Conservation (phyloP, 176 grass and related monocot species). For the Miscanthus lutarioriparius region DNA sequence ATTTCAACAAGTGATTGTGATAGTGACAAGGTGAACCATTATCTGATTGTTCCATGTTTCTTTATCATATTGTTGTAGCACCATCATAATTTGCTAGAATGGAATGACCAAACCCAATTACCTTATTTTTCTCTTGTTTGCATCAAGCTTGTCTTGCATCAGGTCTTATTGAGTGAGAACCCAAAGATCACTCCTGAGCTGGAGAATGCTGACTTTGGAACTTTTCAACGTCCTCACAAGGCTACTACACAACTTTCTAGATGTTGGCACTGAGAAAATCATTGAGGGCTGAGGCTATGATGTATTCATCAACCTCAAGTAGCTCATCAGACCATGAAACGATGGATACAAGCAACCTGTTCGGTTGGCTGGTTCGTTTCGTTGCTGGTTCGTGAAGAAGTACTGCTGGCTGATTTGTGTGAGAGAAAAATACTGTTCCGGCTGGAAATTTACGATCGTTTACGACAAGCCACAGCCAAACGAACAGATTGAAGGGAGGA, state of each 20-base stretch:
- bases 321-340: no score
- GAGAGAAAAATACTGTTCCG: no score
- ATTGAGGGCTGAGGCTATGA: conserved; percentile 58
- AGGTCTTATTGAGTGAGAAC: no score
- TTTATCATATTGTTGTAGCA: background rate
- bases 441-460: no score
- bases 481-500: no score
- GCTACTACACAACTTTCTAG: conserved; percentile 54
- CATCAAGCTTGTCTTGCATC: no score
- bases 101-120: background rate
- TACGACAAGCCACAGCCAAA: no score
- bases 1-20: conserved; percentile 86
- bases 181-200: conserved; percentile 23
- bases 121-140: no score
- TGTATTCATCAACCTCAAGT: background rate
- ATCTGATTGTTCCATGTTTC: background rate
- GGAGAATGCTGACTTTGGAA: conserved; percentile 38
- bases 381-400: no score
- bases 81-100: background rate
- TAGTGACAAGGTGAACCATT: conserved; percentile 60
- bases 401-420: no score
- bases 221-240: conserved; percentile 46
- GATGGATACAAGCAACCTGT: no score
- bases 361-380: no score
- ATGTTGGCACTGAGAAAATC: conserved; percentile 64